Base-by-base conservation (phyloP, 805 yeast species). In the Candida tibetensis region DNA sequence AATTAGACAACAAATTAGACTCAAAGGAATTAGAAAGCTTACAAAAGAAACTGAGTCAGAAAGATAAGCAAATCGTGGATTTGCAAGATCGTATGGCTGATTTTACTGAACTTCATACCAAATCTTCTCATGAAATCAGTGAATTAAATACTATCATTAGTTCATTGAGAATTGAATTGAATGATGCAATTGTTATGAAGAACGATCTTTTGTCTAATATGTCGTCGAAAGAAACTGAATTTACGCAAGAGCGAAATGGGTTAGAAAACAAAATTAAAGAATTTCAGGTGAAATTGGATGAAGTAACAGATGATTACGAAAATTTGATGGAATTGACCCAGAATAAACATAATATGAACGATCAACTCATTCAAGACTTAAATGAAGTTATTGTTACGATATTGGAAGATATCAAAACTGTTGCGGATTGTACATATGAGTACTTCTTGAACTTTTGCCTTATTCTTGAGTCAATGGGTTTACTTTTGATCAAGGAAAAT, bases 391-490 rank as follows among this genome's bases (percentile, higher is more conserved):
- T 61, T 5, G 41, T 39, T 12, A 36, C 21, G 1, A 41, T 61
- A 13, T 42, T 55, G 16, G 16, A 23, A 8, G 40, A 41, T 22
- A 27, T 59, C 4, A 46, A 42, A 32, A 34, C 28, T 7, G 45
- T 59, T 4, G 37, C 51, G 3, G 48, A 48, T 2, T 32, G 40
- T 8, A 49, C 52, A 32, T 58, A 51, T 40, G 56, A 53, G 4
- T 60, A 48, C 35, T 62, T 81, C 41, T 52, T 70, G 4, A 74
- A 68, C 34, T 58, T 65, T 29, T 81, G 90, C 41, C 64, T 74
- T 33, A 62, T 83, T 3, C 63, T 86, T 22, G 95, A 85, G 52
- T 72, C 82, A 3, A 79, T 89, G 70, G 96, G 97, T 0, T 66
- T 89, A 32, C 69, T 88, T 26, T 70, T 85, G 33, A 68, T 76